Conservation (phyloP, 257 asterid genomes). For the Eustoma russellianum region DNA sequence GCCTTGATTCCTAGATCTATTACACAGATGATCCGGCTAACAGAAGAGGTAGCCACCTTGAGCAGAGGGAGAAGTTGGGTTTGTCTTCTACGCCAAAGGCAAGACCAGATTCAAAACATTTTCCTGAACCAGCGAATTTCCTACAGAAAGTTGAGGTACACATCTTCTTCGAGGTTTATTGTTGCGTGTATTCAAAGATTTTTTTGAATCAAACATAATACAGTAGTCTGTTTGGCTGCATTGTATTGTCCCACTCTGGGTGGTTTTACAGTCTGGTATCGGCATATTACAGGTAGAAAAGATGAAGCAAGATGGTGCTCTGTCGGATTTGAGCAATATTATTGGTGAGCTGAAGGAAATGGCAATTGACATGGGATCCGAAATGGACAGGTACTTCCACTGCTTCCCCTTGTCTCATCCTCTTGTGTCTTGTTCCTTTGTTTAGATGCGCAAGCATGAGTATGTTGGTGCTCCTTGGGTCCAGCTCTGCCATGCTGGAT, state of each 20-base stretch:
- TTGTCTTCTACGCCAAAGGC: constrained; percentile 53
- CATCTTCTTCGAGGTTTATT: background rate
- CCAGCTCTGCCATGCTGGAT: no score
- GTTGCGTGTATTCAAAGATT: no score
- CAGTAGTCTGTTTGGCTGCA: no score
- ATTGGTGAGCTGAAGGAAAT: constrained; percentile 38
- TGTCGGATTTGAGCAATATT: constrained; percentile 30
- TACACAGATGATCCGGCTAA: constrained; percentile 58
- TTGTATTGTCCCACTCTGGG: no score
- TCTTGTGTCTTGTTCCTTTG: background rate
- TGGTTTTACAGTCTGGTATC: background rate
- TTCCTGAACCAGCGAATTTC: constrained; percentile 59
- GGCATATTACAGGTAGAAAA: constrained; percentile 22
- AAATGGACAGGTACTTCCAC: constrained; percentile 24
- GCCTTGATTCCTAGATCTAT: constrained; percentile 16
- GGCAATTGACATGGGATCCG: constrained; percentile 47
- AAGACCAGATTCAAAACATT: constrained; percentile 33
- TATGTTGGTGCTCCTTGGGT: background rate
- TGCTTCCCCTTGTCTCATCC: background rate
- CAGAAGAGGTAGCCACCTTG: constrained; percentile 71
- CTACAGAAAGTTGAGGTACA: constrained; percentile 87
- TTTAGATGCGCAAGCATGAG: background rate
- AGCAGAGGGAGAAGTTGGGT: constrained; percentile 82
- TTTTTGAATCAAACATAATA: no score
- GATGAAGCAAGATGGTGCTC: constrained; percentile 39